Evolutionary conservation across 176 grass and related monocot species (phyloP).

Genomic region (Phragmites australis): DNA sequence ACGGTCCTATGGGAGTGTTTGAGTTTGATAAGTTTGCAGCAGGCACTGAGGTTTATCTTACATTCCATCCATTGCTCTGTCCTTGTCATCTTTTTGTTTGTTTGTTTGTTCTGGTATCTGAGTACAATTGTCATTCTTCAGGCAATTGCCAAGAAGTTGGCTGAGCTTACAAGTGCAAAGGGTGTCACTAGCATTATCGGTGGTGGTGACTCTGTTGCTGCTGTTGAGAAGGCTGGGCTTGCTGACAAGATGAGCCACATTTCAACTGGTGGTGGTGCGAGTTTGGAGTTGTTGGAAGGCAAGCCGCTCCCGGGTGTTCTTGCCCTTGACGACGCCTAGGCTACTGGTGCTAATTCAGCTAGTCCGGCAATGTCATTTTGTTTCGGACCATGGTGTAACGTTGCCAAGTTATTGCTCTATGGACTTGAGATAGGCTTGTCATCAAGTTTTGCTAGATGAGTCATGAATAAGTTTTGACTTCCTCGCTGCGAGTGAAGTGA

Average conservation of each 20-base stretch:
- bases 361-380: conserved; percentile 19
- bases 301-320: conserved; percentile 90
- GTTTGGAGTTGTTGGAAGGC: conserved; percentile 91
- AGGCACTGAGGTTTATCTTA: conserved; percentile 70
- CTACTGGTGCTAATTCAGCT: conserved; percentile 2
- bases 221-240: conserved; percentile 91
- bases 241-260: conserved; percentile 99
- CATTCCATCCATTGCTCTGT: neutral
- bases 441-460: conserved; percentile 55
- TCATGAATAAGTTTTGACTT: conserved; percentile 50
- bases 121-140: conserved; percentile 16
- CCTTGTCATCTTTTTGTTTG: neutral
- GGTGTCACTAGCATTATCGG: conserved; percentile 91
- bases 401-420: conserved; percentile 27
- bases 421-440: conserved; percentile 50
- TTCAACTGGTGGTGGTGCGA: conserved; percentile 85
- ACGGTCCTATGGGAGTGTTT: conserved; percentile 96
- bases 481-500: conserved; percentile 33
- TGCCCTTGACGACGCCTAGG: conserved; percentile 84
- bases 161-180: conserved; percentile 65
- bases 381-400: conserved; percentile 35
- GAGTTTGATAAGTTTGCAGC: conserved; percentile 94
- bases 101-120: neutral
- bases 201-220: conserved; percentile 89
- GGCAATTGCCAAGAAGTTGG: conserved; percentile 92